Evolutionary conservation across 2,329 filamentous ascomycete species (phyloP).

Genomic region (Leptographium galeiforme): DNA sequence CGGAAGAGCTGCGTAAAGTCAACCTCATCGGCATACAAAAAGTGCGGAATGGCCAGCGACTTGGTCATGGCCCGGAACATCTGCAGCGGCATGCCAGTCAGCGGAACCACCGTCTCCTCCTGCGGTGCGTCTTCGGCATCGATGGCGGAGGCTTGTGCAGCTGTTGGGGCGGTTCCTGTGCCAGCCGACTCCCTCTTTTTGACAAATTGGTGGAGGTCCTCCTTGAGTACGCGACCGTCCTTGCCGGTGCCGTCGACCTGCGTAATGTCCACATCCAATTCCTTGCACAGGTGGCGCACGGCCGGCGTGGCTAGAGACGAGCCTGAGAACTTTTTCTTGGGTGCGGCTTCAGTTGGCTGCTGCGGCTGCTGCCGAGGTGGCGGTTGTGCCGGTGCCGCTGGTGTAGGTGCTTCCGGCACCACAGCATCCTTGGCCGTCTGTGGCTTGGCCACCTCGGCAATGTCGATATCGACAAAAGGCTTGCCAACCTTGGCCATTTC

Average conservation of each 20-base stretch:
- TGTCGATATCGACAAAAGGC: slow-evolving; percentile 89
- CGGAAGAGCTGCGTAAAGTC: slow-evolving; percentile 64
- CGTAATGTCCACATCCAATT: slow-evolving; percentile 62
- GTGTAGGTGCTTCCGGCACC: background rate
- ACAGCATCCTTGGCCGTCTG: background rate
- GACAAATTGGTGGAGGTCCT: slow-evolving; percentile 69
- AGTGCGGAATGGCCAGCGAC: slow-evolving; percentile 83
- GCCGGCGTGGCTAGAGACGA: slow-evolving; percentile 70
- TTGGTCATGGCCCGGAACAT: slow-evolving; percentile 99
- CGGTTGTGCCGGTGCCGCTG: background rate
- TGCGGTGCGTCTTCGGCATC: slow-evolving; percentile 30
- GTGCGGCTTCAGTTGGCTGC: background rate
- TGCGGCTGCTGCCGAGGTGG: background rate
- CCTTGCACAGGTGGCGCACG: slow-evolving; percentile 75
- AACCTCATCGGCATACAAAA: slow-evolving; percentile 84
- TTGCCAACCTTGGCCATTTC: slow-evolving; percentile 95
- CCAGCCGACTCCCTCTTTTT: slow-evolving; percentile 30
- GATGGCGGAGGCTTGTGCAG: slow-evolving; percentile 14
- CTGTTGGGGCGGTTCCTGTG: slow-evolving; percentile 6
- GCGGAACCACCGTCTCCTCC: slow-evolving; percentile 52
- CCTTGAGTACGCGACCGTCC: slow-evolving; percentile 83
- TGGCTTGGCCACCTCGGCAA: slow-evolving; percentile 52
- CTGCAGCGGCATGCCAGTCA: slow-evolving; percentile 70
- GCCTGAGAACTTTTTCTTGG: slow-evolving; percentile 44
- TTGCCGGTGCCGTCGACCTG: slow-evolving; percentile 75